Conservation (phyloP, 1,284 basidiomycete genomes). For the Rhodotorula sp. region DNA sequence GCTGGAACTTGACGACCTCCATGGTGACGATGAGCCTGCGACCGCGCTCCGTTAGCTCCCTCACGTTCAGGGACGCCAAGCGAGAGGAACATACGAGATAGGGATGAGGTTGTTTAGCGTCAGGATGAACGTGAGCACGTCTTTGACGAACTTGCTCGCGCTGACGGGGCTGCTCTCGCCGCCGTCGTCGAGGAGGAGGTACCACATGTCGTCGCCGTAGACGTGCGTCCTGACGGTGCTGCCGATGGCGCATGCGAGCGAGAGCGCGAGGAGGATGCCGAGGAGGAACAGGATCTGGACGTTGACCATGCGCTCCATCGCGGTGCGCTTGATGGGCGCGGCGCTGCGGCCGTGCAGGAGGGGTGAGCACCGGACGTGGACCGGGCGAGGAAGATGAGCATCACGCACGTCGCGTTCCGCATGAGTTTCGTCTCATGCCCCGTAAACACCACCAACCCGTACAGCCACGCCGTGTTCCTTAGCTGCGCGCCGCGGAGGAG, state of each 20-base stretch:
- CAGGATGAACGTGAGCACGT: slow-evolving; percentile 97
- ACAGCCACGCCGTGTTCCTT: slow-evolving; percentile 95
- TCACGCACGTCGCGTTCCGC: slow-evolving; percentile 81
- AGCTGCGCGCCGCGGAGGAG: slow-evolving; percentile 92
- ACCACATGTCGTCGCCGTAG: slow-evolving; percentile 46
- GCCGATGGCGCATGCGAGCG: slow-evolving; percentile 88
- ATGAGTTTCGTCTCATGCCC: slow-evolving; percentile 99
- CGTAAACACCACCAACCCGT: slow-evolving; percentile 90
- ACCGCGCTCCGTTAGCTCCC: too few species aligned
- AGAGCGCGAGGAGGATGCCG: slow-evolving; percentile 79
- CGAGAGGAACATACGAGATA: slow-evolving; percentile 65
- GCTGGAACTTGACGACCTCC: slow-evolving; percentile 99
- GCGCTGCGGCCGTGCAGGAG: slow-evolving; percentile 58
- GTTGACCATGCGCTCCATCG: slow-evolving; percentile 95
- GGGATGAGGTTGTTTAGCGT: slow-evolving; percentile 99
- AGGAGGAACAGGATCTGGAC: slow-evolving; percentile 96
- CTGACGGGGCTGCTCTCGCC: slow-evolving; percentile 12
- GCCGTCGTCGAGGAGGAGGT: slow-evolving; percentile 54
- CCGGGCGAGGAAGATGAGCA: too few species aligned
- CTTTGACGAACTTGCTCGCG: slow-evolving; percentile 67
- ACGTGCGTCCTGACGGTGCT: slow-evolving; percentile 71
- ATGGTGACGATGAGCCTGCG: slow-evolving; percentile 87
- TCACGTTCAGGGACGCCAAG: fast-evolving
- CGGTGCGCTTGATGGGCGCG: slow-evolving; percentile 93
- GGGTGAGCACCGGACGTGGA: neutral